These are phyloP conservation scores for Apophysomyces trapeziformis DNA, from an alignment of 371 early-diverging fungal species.

Conservation along the genomic window DNA sequence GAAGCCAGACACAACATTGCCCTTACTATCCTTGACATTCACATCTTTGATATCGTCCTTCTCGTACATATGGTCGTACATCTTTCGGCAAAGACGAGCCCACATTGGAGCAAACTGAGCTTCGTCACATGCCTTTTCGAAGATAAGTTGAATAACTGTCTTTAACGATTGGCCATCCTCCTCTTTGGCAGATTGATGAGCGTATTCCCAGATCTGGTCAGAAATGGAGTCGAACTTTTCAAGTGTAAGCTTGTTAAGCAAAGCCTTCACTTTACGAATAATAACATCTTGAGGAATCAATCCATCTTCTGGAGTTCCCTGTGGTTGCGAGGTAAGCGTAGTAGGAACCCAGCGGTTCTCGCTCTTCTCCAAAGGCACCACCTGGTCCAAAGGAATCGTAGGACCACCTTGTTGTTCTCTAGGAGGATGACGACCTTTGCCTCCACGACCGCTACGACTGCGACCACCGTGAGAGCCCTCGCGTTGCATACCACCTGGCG, in stretches of 20 bases:
- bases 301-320: constrained; percentile 37
- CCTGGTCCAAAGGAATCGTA: constrained; percentile 67
- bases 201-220: constrained; percentile 81
- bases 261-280: constrained; percentile 81
- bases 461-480: constrained; percentile 56
- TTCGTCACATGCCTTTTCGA: constrained; percentile 96
- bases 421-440: constrained; percentile 50
- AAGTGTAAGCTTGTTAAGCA: constrained; percentile 94
- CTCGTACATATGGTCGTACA: constrained; percentile 60
- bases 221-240: constrained; percentile 92
- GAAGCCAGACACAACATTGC: constrained; percentile 62
- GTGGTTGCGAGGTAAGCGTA: constrained; percentile 29
- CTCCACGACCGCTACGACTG: constrained; percentile 57
- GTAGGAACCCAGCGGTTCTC: constrained; percentile 87
- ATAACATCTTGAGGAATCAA: constrained; percentile 64
- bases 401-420: constrained; percentile 55
- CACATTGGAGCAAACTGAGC: constrained; percentile 89
- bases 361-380: constrained; percentile 77
- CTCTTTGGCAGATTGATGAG: constrained; percentile 70
- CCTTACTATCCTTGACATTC: constrained; percentile 52
- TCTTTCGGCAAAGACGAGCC: constrained; percentile 81
- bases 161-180: constrained; percentile 71
- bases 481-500: constrained; percentile 63
- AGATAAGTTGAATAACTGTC: constrained; percentile 82
- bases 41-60: constrained; percentile 58